These are phyloP conservation scores for Sugiyamaella marilandica DNA, from an alignment of 805 yeast species.

Conservation along the genomic window DNA sequence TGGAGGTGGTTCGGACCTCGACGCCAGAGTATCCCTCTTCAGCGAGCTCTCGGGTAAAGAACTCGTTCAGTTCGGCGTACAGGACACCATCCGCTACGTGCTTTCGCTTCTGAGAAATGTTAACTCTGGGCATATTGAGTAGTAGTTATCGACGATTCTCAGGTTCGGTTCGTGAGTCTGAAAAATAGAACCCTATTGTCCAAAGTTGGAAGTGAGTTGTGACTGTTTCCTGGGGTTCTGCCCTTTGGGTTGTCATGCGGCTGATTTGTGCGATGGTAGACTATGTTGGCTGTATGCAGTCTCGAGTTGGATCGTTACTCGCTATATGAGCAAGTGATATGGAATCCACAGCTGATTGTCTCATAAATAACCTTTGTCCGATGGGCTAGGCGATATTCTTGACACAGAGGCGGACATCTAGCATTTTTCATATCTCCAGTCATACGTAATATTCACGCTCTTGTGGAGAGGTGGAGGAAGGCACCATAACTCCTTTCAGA, in stretches of 20 bases:
- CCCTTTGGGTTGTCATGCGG: conserved; percentile 2
- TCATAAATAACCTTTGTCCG: too few relatives aligned
- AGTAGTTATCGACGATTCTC: conserved; percentile 1
- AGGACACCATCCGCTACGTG: conserved; percentile 99
- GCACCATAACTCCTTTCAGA: too few relatives aligned
- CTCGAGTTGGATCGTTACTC: too few relatives aligned
- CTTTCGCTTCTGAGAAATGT: conserved; percentile 97
- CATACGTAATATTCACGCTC: too few relatives aligned
- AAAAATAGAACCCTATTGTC: background rate
- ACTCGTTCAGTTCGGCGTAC: conserved; percentile 99
- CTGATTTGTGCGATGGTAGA: too few relatives aligned
- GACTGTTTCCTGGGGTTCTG: conserved; percentile 5
- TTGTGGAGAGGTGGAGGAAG: too few relatives aligned
- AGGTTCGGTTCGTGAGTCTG: background rate
- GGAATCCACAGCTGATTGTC: too few relatives aligned
- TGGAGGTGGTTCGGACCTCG: conserved; percentile 97
- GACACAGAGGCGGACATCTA: too few relatives aligned
- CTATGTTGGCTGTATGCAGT: too few relatives aligned
- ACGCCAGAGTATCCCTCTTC: conserved; percentile 99
- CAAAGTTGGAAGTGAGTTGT: conserved; percentile 1
- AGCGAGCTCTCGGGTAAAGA: conserved; percentile 99
- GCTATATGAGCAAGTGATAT: too few relatives aligned
- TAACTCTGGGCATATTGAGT: conserved; percentile 32
- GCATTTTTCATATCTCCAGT: too few relatives aligned
- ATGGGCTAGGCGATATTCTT: too few relatives aligned